Evolutionary conservation across 2,329 filamentous ascomycete genomes (phyloP), one percentile per base, ranked within the genome.

Genomic region (Claviceps digitariae): DNA sequence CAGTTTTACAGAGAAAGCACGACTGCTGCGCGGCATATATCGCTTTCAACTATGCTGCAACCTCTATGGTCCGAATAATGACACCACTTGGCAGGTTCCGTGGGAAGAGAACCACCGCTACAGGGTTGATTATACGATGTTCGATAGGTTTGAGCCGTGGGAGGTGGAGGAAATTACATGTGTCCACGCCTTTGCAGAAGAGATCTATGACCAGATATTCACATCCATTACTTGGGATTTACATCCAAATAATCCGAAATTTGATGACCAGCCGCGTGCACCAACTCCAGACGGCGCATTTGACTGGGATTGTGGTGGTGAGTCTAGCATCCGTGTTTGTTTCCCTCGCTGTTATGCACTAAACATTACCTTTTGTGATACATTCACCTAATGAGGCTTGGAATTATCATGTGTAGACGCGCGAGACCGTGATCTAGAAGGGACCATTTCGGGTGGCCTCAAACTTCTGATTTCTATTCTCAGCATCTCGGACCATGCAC

Each of bases 41-140:
- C 56, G 52, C 15, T 59, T 56, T 38, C 51, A 59, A 4, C n/a
- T 58, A 13, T 48, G 40, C 34, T 55, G 56, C 50, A 54, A 55
- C 20, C 38, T 57, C 34, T 49, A 55, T 25, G 43, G 46, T n/a
- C 10, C 25, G 20, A 23, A 54, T 38, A 5, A 43, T 13, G 31
- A 29, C 23, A 17, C 4, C 1, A 9, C 13, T 38, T 38, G 13
- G 34, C 15, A 8, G 34, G 13, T 8, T 38, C 7, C 13, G 15
- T 17, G 15, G 15, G 13, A 5, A 15, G 13, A 15, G 4, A 6
- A 5, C 17, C 13, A 15, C 4, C 4, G 4, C 2, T 17, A 17
- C 15, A 17, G 4, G 41, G 2, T 48, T 13, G 25, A 31, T 6
- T 20, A 38, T 51, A 8, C 31, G 50, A 38, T 38, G 43, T 31